Percentiles rank a stretch among this genome's conserved stretches.
These are phyloP conservation scores for Xylaria acuta DNA, from an alignment of 495 filamentous ascomycete species.

Conservation along the genomic window DNA sequence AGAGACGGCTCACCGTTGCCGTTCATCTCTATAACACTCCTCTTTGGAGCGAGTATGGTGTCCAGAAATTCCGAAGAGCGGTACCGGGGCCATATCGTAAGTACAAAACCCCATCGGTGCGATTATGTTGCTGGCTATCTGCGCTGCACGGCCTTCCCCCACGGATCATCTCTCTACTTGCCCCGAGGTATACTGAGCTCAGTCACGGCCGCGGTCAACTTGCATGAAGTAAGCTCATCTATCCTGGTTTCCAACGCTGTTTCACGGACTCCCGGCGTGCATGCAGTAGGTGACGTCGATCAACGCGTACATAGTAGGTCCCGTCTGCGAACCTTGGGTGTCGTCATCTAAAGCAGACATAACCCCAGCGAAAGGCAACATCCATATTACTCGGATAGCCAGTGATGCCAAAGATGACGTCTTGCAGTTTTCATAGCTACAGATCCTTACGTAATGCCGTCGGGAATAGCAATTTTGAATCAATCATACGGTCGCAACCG, in stretches of 20 bases:
- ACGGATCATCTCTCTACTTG: background rate
- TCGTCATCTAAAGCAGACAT: background rate
- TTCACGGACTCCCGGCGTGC: conserved; percentile 9
- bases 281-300: conserved; percentile 20
- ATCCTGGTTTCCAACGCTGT: background rate
- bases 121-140: background rate
- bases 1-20: background rate
- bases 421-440: background rate
- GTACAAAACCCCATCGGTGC: background rate
- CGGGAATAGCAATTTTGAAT: background rate
- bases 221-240: conserved; percentile 14
- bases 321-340: background rate
- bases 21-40: background rate
- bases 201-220: background rate
- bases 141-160: background rate
- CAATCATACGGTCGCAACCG: background rate
- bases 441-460: background rate
- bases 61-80: background rate
- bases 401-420: background rate
- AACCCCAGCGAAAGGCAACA: background rate
- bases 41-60: background rate
- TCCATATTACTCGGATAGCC: background rate
- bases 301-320: conserved; percentile 4
- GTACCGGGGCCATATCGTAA: background rate
- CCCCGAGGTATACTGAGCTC: background rate